Evolutionary conservation across 495 filamentous ascomycete species (phyloP), one percentile per base, ranked within the genome.

Genomic region (Talaromyces trachyspermus): DNA sequence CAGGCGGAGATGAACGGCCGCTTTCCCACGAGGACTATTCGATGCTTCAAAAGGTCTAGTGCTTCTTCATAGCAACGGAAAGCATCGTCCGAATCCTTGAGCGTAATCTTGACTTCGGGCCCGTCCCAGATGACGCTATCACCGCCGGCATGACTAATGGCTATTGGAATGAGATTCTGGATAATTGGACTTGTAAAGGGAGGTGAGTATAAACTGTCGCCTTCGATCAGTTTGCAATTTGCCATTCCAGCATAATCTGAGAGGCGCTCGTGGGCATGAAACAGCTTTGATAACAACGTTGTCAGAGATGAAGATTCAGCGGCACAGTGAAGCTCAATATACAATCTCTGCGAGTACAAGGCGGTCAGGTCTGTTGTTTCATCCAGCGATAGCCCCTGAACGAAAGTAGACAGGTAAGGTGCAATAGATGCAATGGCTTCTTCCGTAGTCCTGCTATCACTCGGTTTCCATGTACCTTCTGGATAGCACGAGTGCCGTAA

Each of bases 171-270:
- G 30, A 61, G 24, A 24, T 61, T 61, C 30, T 59, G 38, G 5
- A 51, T 43, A 9, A 59, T 11, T 1, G 58, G 56, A 20, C 51
- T 61, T 3, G 58, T 39, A 29, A 61, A 61, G 4, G 56, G 46
- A 18, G 56, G 51, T 29, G 56, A 54, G 9, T 54, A 41, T 4
- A 53, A 27, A 32, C 29, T 48, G 41, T 61, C 58, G 1, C 45
- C 58, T 46, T 59, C 51, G 11, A 61, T 47, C 27, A 61, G 26
- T 35, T 53, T 56, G 30, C 43, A 23, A 30, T 49, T 59, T 4
- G 51, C 58, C 54, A 61, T 53, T 1, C 58, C 58, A 2, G 38
- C 49, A 24, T 41, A 17, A 41, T 61, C 56, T 38, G 29, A 20
- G 0, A 57, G n/a, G 9, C 18, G 30, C 9, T 57, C 49, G 36